phyloP scores from a whole-genome alignment of 345 rosid species.

The Lepidium aucheri region DNA sequence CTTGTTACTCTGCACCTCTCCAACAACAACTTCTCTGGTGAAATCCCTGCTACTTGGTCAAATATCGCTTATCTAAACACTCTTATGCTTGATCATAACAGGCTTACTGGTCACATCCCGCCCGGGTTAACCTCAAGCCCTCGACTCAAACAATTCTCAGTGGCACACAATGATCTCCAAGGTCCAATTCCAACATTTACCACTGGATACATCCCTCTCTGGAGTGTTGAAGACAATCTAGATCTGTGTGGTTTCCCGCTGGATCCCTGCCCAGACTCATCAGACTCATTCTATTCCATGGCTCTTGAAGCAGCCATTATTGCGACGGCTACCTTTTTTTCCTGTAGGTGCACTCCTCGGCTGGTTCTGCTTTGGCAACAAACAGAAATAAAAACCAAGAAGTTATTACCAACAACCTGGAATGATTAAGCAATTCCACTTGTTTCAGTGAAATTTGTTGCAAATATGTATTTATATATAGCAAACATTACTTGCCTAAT shows the following conservation, averaged over 20 bases:
- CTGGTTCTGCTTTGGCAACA: constrained; percentile 22
- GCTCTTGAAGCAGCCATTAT: constrained; percentile 43
- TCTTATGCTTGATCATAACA: constrained; percentile 14
- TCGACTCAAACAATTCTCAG: constrained; percentile 11
- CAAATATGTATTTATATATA: too few species aligned
- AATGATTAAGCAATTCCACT: background rate
- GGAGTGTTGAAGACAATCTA: background rate
- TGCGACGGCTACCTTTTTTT: constrained; percentile 43
- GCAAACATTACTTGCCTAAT: too few species aligned
- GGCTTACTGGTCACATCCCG: constrained; percentile 11
- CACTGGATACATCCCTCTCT: background rate
- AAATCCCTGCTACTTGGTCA: background rate
- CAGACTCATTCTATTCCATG: constrained; percentile 13
- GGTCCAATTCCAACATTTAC: constrained; percentile 20
- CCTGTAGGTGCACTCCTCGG: constrained; percentile 40
- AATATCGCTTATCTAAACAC: background rate
- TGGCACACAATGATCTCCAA: constrained; percentile 14
- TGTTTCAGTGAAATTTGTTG: background rate
- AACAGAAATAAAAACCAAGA: background rate
- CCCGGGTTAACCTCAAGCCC: background rate
- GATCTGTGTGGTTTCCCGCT: constrained; percentile 24
- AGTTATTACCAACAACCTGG: background rate
- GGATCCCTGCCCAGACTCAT: constrained; percentile 9
- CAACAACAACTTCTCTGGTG: constrained; percentile 18
- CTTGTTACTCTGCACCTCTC: constrained; percentile 9